These are phyloP conservation scores for Albophoma yamanashiensis DNA, from an alignment of 2,329 filamentous ascomycete genomes.

Conservation along the genomic window DNA sequence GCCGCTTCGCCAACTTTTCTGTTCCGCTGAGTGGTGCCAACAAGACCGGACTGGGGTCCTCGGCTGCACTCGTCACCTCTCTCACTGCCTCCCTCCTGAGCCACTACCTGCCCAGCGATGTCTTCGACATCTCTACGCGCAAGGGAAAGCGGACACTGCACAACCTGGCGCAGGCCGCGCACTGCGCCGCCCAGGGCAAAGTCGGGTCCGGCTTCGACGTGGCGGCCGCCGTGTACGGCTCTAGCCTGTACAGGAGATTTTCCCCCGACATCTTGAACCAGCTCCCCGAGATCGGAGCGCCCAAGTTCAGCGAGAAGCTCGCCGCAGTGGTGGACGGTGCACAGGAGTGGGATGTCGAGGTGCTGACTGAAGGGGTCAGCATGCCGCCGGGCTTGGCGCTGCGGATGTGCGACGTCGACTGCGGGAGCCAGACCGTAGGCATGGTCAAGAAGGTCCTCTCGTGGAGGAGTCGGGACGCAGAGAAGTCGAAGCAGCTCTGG, in stretches of 20 bases:
- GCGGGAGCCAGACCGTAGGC: conserved; percentile 81
- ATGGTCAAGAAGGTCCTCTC: conserved; percentile 90
- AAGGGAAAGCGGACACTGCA: conserved; percentile 57
- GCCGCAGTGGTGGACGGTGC: conserved; percentile 54
- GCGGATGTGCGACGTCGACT: conserved; percentile 93
- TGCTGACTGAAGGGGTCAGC: conserved; percentile 56
- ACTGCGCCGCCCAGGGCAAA: conserved; percentile 95
- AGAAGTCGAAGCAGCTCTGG: conserved; percentile 63
- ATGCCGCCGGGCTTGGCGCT: conserved; percentile 66
- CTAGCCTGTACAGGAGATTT: conserved; percentile 87
- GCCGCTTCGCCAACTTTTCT: conserved; percentile 66
- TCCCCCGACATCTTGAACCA: conserved; percentile 61
- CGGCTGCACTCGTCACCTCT: conserved; percentile 84
- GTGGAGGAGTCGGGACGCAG: conserved; percentile 60
- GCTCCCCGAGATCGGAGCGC: conserved; percentile 54
- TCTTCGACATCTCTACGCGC: conserved; percentile 47
- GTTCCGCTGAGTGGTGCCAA: conserved; percentile 68
- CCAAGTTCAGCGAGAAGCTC: conserved; percentile 57
- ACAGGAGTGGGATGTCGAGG: conserved; percentile 67
- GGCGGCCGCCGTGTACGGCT: conserved; percentile 84
- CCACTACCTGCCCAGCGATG: conserved; percentile 54
- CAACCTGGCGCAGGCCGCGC: conserved; percentile 86
- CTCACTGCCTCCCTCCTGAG: conserved; percentile 66
- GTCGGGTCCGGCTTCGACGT: conserved; percentile 95
- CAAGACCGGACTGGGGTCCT: conserved; percentile 94